phyloP scores from a whole-genome alignment of 495 filamentous ascomycete genomes.

The Pseudoneurospora amorphoporcata region DNA sequence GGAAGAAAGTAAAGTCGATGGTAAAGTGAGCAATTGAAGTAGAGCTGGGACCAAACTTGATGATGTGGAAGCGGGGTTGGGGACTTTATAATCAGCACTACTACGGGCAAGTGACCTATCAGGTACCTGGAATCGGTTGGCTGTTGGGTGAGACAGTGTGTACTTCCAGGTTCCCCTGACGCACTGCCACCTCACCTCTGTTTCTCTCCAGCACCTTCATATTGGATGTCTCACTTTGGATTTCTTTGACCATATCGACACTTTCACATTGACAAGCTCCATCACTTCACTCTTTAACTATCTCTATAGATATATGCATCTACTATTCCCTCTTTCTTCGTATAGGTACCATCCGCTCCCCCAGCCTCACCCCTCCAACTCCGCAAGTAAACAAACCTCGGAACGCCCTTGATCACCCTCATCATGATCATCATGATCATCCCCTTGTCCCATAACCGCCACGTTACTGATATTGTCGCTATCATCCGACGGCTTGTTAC shows the following conservation, averaged over 20 bases:
- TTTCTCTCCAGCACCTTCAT: background rate
- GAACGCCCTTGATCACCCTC: background rate
- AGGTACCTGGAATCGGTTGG: background rate
- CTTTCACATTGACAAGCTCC: background rate
- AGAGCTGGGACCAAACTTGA: background rate
- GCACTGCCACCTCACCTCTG: background rate
- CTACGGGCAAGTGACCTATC: background rate
- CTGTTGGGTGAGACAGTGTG: background rate
- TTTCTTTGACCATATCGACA: background rate
- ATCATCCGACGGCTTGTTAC: background rate
- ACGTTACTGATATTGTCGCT: background rate
- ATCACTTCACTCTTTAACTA: background rate
- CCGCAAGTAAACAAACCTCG: conserved; percentile 3
- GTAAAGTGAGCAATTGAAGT: background rate
- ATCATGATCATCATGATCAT: conserved; percentile 26
- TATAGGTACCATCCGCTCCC: too few species aligned
- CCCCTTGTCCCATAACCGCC: background rate
- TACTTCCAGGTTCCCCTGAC: background rate
- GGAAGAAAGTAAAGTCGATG: background rate
- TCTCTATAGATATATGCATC: background rate
- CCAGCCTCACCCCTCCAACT: conserved; percentile 1
- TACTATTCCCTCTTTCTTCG: background rate
- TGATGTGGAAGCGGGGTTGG: background rate
- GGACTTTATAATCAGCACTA: background rate
- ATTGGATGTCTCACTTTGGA: background rate